Evolutionary conservation across 305 asterid species (phyloP).

Genomic region (Solanum hybrid): DNA sequence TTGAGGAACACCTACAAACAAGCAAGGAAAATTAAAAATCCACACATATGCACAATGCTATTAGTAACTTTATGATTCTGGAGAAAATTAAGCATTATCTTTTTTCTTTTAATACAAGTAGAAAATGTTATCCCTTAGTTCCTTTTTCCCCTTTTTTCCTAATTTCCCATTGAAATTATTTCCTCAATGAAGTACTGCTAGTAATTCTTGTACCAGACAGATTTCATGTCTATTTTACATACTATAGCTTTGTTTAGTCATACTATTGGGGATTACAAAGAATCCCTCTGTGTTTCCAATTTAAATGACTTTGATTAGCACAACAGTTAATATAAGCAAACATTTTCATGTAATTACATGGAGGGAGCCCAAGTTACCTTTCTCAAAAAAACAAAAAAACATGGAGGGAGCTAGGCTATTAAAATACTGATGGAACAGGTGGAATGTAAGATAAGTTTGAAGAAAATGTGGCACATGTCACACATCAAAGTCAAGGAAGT

Average conservation of each 20-base stretch:
- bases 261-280: background rate
- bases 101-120: background rate
- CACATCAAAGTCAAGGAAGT: background rate
- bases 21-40: background rate
- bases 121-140: background rate
- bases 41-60: background rate
- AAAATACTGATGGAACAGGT: background rate
- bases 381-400: background rate
- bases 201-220: background rate
- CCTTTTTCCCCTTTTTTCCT: background rate
- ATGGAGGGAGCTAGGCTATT: background rate
- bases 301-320: background rate
- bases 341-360: background rate
- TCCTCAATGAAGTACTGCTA: background rate
- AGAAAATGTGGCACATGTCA: background rate
- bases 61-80: background rate
- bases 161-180: background rate
- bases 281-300: background rate
- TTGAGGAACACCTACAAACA: slow-evolving; percentile 56
- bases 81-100: background rate
- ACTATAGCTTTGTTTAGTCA: background rate
- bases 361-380: background rate
- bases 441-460: background rate
- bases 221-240: background rate
- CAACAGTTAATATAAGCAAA: background rate